Base-by-base conservation (phyloP, 345 rosid genomes). In the Lepidium sativum region DNA sequence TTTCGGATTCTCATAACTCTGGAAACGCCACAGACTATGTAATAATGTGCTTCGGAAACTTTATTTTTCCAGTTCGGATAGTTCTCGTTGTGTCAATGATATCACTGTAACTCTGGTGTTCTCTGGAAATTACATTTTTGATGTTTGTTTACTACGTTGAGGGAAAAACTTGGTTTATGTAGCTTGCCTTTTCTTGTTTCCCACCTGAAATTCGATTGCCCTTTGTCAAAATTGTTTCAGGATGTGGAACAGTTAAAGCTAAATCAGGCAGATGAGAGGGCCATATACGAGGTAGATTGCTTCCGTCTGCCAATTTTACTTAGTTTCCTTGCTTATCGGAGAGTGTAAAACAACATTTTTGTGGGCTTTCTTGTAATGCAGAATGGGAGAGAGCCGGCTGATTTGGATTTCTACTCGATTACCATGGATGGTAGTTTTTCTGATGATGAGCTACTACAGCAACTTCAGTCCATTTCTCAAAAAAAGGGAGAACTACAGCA, bases 401-500 rank as follows among this genome's bases (percentile, higher is more conserved):
- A 83, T 60, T 75, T 83, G 67, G 84, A 78, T 78, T 86, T 78
- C 65, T 81, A 83, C 72, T 83, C 94, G 0, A 68, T 83, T 34
- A 77, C 74, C 3, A 72, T 66, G 53, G 89, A 92, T 73, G 86
- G 84, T 49, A 69, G 31, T 56, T 39, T 69, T 59, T 72, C 78
- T 21, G 88, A 72, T 47, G 73, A 62, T 63, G 86, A 82, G 51
- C 66, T 86, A 38, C 66, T 82, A 76, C 91, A 82, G 80, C 81
- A 72, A 39, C 77, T 95, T 65, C 82, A 74, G 38, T 42, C 63
- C 34, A 49, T 95, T 76, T 41, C 86, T 21, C 81, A 80, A 40
- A 81, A 85, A 60, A 86, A 91, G 69, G 94, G 83, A 65, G 95
- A 91, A 58, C 74, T 95, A 52, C 86, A 86, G 48, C 84, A 76